These are phyloP conservation scores for Clonostachys chloroleuca DNA, from an alignment of 2,329 filamentous ascomycete genomes.

Conservation along the genomic window DNA sequence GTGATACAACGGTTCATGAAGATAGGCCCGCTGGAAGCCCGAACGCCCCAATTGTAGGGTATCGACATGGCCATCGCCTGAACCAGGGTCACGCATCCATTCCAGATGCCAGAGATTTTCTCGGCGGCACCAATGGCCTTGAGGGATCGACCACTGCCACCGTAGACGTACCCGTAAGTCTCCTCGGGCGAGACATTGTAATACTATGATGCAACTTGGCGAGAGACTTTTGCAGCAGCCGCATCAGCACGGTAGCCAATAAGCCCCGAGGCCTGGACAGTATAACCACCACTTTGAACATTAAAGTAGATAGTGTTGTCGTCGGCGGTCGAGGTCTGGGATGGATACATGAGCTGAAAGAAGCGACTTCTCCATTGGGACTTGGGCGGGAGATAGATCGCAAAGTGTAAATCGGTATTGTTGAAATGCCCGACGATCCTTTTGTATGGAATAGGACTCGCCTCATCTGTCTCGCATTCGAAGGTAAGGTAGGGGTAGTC, in stretches of 20 bases:
- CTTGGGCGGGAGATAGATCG: constrained; percentile 10
- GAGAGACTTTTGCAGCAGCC: constrained; percentile 10
- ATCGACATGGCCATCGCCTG: constrained; percentile 10
- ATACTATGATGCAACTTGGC: constrained; percentile 6
- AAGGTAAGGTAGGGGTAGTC: constrained; percentile 5
- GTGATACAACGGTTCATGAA: too few species aligned
- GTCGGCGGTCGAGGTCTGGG: constrained; percentile 5
- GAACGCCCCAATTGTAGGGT: constrained; percentile 8
- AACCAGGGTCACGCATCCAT: constrained; percentile 11
- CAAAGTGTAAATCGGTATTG: constrained; percentile 9
- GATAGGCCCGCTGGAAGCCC: constrained; percentile 5
- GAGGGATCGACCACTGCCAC: constrained; percentile 13
- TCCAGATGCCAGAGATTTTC: constrained; percentile 11
- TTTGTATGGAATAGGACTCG: constrained; percentile 4
- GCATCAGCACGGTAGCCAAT: constrained; percentile 12
- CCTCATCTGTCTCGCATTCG: constrained; percentile 5
- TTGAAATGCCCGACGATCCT: constrained; percentile 9
- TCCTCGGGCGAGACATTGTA: constrained; percentile 2
- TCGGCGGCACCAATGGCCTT: constrained; percentile 10
- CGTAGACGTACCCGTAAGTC: constrained; percentile 13
- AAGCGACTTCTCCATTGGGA: constrained; percentile 8
- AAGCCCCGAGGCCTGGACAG: constrained; percentile 6
- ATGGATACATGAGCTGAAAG: constrained; percentile 11
- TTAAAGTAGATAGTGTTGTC: constrained; percentile 8
- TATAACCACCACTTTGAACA: constrained; percentile 10